phyloP scores from a whole-genome alignment of 768 basidiomycete species.

The Psilocybe cubensis region DNA sequence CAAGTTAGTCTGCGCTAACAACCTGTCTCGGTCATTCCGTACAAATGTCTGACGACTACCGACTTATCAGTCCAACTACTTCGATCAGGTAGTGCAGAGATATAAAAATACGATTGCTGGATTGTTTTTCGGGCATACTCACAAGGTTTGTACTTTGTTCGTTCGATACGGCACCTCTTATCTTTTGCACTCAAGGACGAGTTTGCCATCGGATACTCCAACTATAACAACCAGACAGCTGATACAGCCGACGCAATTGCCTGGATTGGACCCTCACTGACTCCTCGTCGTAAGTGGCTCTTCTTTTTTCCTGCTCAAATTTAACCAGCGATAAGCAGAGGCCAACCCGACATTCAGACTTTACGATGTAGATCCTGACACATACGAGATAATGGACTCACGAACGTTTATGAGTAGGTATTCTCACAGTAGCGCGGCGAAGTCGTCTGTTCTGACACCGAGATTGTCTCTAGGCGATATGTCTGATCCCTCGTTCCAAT shows the following conservation, averaged over 20 bases:
- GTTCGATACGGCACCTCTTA: neutral
- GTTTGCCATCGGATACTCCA: conserved; percentile 62
- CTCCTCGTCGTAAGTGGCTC: conserved; percentile 49
- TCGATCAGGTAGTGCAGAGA: conserved; percentile 62
- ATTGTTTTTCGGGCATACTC: conserved; percentile 67
- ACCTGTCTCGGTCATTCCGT: neutral
- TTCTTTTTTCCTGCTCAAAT: neutral
- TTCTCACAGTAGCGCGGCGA: neutral
- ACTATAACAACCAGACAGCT: conserved; percentile 48
- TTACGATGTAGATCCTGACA: conserved; percentile 69
- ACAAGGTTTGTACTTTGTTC: conserved; percentile 26
- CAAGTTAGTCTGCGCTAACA: conserved; percentile 38
- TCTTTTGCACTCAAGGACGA: conserved; percentile 43
- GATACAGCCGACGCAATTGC: conserved; percentile 50
- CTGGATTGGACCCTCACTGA: conserved; percentile 58
- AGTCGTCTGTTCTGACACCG: neutral
- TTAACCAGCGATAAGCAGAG: conserved; percentile 29
- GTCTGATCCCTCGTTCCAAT: conserved; percentile 47
- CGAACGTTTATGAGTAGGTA: conserved; percentile 51
- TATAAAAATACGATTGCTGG: conserved; percentile 62
- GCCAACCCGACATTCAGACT: conserved; percentile 61
- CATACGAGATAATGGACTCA: conserved; percentile 66
- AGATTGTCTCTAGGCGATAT: conserved; percentile 40
- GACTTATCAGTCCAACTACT: conserved; percentile 56
- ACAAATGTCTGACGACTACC: neutral